Conservation (phyloP, 306 rosid genomes). For the Medicago lupulina region DNA sequence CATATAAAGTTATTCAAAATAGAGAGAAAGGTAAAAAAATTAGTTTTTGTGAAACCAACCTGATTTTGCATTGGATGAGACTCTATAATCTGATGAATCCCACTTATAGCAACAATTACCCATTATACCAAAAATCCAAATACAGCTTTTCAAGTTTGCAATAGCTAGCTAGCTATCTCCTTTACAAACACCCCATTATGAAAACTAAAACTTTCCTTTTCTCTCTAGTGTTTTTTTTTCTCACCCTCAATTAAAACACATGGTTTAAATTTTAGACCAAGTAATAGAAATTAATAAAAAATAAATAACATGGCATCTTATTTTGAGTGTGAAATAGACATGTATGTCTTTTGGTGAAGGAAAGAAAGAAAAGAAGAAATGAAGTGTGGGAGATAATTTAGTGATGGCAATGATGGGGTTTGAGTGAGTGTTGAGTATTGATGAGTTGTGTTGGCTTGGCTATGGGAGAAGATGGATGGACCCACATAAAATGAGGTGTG, state of each 20-base stretch:
- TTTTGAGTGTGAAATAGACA: slow-evolving; percentile 40
- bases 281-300: slow-evolving; percentile 10
- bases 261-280: slow-evolving; percentile 28
- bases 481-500: slow-evolving; percentile 39
- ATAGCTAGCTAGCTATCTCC: slow-evolving; percentile 14
- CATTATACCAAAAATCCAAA: slow-evolving; percentile 61
- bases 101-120: slow-evolving; percentile 81
- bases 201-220: slow-evolving; percentile 9
- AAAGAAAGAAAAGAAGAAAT: slow-evolving; percentile 16
- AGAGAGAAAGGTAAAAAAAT: slow-evolving; percentile 16
- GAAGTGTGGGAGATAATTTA: slow-evolving; percentile 57
- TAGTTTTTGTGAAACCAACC: slow-evolving; percentile 53
- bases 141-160: slow-evolving; percentile 35
- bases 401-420: slow-evolving; percentile 69
- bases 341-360: slow-evolving; percentile 25
- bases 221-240: not conserved
- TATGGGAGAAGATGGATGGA: slow-evolving; percentile 64
- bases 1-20: slow-evolving; percentile 8
- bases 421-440: slow-evolving; percentile 43
- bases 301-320: slow-evolving; percentile 3
- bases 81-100: slow-evolving; percentile 75
- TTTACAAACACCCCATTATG: slow-evolving; percentile 57
- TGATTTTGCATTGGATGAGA: slow-evolving; percentile 89
- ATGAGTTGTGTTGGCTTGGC: slow-evolving; percentile 59
- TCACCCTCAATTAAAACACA: slow-evolving; percentile 37